These are phyloP conservation scores for Macrocystidia cucumis DNA, from an alignment of 1,284 basidiomycete genomes.

Conservation along the genomic window DNA sequence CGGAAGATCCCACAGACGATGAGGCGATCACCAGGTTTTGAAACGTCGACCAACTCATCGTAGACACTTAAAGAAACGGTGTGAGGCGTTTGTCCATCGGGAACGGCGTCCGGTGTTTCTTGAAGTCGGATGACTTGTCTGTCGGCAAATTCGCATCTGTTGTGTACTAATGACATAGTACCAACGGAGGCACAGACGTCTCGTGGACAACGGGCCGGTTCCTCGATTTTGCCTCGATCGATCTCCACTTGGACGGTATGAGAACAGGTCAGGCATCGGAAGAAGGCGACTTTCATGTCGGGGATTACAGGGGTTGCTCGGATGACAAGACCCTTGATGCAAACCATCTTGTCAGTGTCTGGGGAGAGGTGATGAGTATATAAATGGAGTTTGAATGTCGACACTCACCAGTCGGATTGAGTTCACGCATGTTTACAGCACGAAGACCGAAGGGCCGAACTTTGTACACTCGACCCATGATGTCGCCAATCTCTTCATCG, in stretches of 20 bases:
- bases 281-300: constrained; percentile 98
- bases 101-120: constrained; percentile 96
- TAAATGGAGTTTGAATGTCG: not conserved
- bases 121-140: constrained; percentile 93
- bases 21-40: constrained; percentile 93
- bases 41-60: constrained; percentile 92
- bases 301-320: constrained; percentile 97
- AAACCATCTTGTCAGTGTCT: constrained; percentile 97
- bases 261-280: constrained; percentile 93
- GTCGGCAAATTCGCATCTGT: constrained; percentile 94
- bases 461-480: constrained; percentile 82
- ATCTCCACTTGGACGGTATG: constrained; percentile 95
- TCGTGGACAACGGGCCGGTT: constrained; percentile 87
- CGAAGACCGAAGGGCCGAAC: constrained; percentile 85
- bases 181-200: constrained; percentile 86
- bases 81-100: constrained; percentile 97
- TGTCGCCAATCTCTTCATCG: constrained; percentile 74
- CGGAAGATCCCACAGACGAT: constrained; percentile 93
- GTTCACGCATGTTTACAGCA: constrained; percentile 83
- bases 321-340: constrained; percentile 95
- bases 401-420: constrained; percentile 78
- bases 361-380: constrained; percentile 4
- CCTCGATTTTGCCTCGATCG: constrained; percentile 92
- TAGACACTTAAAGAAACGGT: constrained; percentile 95
- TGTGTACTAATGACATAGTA: constrained; percentile 94